phyloP scores from a whole-genome alignment of 345 rosid species.

The Abelmoschus esculentus region DNA sequence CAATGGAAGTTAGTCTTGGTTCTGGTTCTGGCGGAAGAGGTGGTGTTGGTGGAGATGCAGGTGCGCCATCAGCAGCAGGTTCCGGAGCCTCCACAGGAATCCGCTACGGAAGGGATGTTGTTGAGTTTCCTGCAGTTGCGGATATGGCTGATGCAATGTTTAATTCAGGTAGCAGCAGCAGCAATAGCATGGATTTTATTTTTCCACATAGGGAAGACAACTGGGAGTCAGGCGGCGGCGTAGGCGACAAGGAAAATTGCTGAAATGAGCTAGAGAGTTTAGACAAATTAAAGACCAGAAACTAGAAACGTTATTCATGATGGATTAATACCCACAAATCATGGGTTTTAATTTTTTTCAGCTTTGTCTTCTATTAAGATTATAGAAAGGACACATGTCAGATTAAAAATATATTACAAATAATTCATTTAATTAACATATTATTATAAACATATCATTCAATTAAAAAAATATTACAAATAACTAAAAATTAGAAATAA shows the following conservation, averaged over 20 bases:
- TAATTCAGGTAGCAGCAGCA: constrained; percentile 50
- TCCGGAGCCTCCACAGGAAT: constrained; percentile 18
- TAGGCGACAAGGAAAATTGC: neutral
- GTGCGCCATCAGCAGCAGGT: neutral
- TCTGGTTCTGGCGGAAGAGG: constrained; percentile 7
- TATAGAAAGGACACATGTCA: too few species aligned
- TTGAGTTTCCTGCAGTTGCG: constrained; percentile 28
- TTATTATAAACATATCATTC: too few species aligned
- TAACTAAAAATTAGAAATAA: too few species aligned
- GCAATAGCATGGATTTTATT: constrained; percentile 48
- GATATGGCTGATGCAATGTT: constrained; percentile 60
- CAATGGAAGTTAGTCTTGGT: constrained; percentile 26
- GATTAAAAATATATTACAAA: too few species aligned
- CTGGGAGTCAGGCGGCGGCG: neutral
- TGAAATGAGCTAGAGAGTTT: neutral
- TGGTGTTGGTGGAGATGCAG: constrained; percentile 6
- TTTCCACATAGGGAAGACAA: constrained; percentile 29
- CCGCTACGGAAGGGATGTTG: constrained; percentile 21
- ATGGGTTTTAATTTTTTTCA: neutral
- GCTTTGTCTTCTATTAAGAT: too few species aligned
- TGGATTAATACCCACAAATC: neutral
- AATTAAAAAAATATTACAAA: too few species aligned
- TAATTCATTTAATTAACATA: too few species aligned
- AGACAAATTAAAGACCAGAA: neutral
- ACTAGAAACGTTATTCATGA: neutral